These are phyloP conservation scores for Suillus subluteus DNA, from an alignment of 768 basidiomycete genomes.

Conservation along the genomic window DNA sequence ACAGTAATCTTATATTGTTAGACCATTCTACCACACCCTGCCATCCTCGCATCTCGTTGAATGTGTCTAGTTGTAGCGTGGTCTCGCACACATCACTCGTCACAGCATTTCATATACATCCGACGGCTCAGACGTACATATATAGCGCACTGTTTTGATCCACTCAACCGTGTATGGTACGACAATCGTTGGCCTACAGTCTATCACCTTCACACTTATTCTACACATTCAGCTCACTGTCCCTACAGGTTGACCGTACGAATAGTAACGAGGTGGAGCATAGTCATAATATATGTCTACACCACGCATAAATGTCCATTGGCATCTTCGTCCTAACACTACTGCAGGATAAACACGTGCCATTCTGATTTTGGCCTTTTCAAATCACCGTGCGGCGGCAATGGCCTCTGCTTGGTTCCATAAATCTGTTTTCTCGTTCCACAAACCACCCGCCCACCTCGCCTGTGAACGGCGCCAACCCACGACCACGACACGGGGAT, in stretches of 20 bases:
- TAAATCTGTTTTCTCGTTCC: constrained; percentile 2
- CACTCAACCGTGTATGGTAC: neutral
- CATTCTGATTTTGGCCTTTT: neutral
- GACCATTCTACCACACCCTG: neutral
- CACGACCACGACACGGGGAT: constrained; percentile 10
- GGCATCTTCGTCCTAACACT: neutral
- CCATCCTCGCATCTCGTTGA: neutral
- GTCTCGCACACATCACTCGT: neutral
- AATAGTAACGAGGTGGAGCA: neutral
- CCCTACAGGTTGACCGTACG: neutral
- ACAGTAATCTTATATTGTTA: neutral
- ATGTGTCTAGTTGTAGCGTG: neutral
- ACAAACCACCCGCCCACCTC: constrained; percentile 6
- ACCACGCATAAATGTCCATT: neutral
- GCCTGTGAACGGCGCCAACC: constrained; percentile 4
- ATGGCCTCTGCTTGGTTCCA: neutral
- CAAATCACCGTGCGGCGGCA: neutral
- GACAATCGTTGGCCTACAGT: neutral
- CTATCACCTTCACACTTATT: neutral
- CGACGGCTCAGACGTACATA: neutral
- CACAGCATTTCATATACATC: neutral
- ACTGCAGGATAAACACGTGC: neutral
- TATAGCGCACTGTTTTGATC: neutral
- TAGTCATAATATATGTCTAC: neutral
- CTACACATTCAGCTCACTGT: neutral